Percentiles rank a stretch among this genome's conserved stretches.
phyloP scores from a whole-genome alignment of 1,139 yeast genomes.

The Geotrichum restrictum region DNA sequence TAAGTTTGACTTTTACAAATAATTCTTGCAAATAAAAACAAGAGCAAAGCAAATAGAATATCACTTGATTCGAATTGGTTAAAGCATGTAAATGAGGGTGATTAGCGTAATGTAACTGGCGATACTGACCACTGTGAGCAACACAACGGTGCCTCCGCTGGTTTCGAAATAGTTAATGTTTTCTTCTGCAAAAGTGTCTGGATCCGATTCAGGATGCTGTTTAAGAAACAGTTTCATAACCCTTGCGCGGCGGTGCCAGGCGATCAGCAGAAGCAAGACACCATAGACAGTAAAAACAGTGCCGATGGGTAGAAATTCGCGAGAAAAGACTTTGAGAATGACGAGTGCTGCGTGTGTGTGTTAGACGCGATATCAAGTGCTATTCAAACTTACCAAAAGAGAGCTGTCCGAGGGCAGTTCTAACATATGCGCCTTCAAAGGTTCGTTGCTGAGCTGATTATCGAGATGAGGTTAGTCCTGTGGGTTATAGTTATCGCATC shows the following conservation, averaged over 20 bases:
- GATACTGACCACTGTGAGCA: slow-evolving; percentile 31
- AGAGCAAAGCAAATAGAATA: neutral
- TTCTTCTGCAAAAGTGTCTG: neutral
- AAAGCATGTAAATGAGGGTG: slow-evolving; percentile 22
- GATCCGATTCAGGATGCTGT: slow-evolving; percentile 14
- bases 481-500: neutral
- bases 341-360: slow-evolving; percentile 31
- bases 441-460: slow-evolving; percentile 41
- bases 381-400: slow-evolving; percentile 37
- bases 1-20: slow-evolving; percentile 95
- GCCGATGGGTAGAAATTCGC: slow-evolving; percentile 42
- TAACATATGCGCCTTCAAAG: slow-evolving; percentile 43
- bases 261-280: slow-evolving; percentile 36
- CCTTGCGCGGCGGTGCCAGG: slow-evolving; percentile 32
- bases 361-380: too few species aligned
- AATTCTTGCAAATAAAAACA: slow-evolving; percentile 27
- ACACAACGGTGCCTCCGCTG: slow-evolving; percentile 35
- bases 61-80: neutral
- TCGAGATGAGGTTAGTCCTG: too few species aligned
- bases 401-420: slow-evolving; percentile 42
- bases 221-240: slow-evolving; percentile 7
- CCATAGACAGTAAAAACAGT: slow-evolving; percentile 40
- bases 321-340: slow-evolving; percentile 38
- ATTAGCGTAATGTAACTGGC: slow-evolving; percentile 32
- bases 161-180: slow-evolving; percentile 25